Percentiles rank a stretch among this genome's conserved stretches.
Evolutionary conservation across 345 rosid genomes (phyloP).

Genomic region (Corymbia maculata): DNA sequence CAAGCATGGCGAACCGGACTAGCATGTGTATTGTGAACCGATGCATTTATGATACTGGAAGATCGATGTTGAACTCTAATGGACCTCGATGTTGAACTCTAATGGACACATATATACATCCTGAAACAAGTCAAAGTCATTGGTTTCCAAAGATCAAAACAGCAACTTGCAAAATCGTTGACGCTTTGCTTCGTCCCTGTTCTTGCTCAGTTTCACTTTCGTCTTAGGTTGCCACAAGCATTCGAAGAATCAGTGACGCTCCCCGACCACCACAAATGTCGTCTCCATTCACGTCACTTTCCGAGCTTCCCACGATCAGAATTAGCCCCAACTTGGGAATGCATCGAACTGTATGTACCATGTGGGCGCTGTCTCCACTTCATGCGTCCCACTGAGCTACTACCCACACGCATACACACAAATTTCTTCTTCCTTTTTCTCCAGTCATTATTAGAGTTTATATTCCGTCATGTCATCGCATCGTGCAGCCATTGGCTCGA

Average conservation of each 20-base stretch:
- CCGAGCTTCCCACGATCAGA: not conserved
- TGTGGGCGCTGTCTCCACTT: slow-evolving; percentile 43
- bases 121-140: not conserved
- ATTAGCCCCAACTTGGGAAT: not conserved
- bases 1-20: not conserved
- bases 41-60: not conserved
- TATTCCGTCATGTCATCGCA: slow-evolving; percentile 6
- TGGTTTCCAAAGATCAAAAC: not conserved
- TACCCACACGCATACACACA: not conserved
- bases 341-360: slow-evolving; percentile 8
- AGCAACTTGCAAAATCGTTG: not conserved
- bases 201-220: not conserved
- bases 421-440: not conserved
- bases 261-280: not conserved
- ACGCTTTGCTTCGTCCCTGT: not conserved
- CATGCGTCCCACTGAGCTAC: slow-evolving; percentile 24
- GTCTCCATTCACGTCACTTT: not conserved
- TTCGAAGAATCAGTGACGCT: not conserved
- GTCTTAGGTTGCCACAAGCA: not conserved
- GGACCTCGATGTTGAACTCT: not conserved
- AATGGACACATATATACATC: not conserved
- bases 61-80: not conserved
- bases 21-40: not conserved
- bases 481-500: slow-evolving; percentile 23
- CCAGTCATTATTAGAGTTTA: not conserved